phyloP scores from a whole-genome alignment of 2,329 filamentous ascomycete genomes.

The Bimuria novae-zelandiae region DNA sequence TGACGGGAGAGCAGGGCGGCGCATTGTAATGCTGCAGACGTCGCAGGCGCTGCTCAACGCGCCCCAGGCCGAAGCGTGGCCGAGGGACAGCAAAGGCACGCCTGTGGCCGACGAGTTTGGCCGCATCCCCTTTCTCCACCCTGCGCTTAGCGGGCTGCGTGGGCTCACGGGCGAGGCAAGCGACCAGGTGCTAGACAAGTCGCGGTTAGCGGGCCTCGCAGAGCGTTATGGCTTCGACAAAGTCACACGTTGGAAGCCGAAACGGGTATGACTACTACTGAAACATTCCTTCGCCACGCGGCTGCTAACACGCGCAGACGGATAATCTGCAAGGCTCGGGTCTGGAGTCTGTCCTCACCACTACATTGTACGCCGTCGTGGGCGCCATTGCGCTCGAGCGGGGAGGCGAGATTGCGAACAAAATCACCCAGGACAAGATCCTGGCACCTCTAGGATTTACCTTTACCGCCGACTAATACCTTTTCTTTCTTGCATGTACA shows the following conservation, averaged over 20 bases:
- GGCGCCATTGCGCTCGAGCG: slow-evolving; percentile 89
- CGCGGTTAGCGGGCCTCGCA: slow-evolving; percentile 70
- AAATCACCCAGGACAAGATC: slow-evolving; percentile 76
- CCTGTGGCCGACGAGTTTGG: slow-evolving; percentile 45
- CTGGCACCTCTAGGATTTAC: slow-evolving; percentile 55
- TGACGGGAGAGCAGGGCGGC: slow-evolving; percentile 57
- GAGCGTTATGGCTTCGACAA: slow-evolving; percentile 70
- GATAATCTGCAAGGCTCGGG: slow-evolving; percentile 75
- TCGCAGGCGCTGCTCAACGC: slow-evolving; percentile 64
- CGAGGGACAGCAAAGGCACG: slow-evolving; percentile 22
- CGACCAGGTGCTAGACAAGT: slow-evolving; percentile 64
- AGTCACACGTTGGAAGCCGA: slow-evolving; percentile 88
- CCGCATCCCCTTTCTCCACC: slow-evolving; percentile 70
- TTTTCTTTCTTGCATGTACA: neutral
- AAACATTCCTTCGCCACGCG: neutral
- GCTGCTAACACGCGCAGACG: slow-evolving; percentile 50
- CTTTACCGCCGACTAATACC: slow-evolving; percentile 20
- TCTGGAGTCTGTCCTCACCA: slow-evolving; percentile 72
- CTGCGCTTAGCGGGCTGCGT: slow-evolving; percentile 72
- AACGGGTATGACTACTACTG: slow-evolving; percentile 63
- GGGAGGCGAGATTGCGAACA: slow-evolving; percentile 76
- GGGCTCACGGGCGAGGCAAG: slow-evolving; percentile 69
- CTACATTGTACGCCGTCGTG: slow-evolving; percentile 81
- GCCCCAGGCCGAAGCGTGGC: slow-evolving; percentile 41
- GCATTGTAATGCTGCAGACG: slow-evolving; percentile 66